Evolutionary conservation across 495 filamentous ascomycete genomes (phyloP).

Genomic region (Trichoderma virens): DNA sequence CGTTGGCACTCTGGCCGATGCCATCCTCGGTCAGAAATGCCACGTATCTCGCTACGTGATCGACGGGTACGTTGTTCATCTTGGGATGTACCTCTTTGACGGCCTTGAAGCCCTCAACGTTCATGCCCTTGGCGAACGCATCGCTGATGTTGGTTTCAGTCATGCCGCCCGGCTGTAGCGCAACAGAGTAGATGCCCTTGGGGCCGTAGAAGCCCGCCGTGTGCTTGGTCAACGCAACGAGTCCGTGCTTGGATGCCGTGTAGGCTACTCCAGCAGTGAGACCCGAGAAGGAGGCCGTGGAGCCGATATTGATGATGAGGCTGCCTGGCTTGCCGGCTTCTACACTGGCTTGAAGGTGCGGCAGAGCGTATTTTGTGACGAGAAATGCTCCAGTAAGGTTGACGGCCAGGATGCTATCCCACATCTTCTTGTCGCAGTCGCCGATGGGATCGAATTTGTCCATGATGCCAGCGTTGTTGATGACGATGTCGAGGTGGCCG

Average conservation of each 20-base stretch:
- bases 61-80: constrained; percentile 17
- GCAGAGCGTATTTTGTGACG: constrained; percentile 44
- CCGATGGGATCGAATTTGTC: constrained; percentile 49
- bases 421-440: constrained; percentile 38
- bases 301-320: constrained; percentile 44
- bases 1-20: constrained; percentile 29
- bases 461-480: constrained; percentile 48
- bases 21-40: constrained; percentile 32
- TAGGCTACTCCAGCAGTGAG: constrained; percentile 44
- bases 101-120: constrained; percentile 35
- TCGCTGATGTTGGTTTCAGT: constrained; percentile 46
- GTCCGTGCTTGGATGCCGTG: constrained; percentile 45
- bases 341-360: constrained; percentile 30
- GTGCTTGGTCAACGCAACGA: constrained; percentile 55
- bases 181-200: constrained; percentile 51
- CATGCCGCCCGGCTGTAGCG: constrained; percentile 51
- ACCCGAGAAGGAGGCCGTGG: constrained; percentile 25
- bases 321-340: constrained; percentile 15
- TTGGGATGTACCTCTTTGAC: constrained; percentile 20
- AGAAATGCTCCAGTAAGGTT: constrained; percentile 55
- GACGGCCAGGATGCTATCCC: constrained; percentile 51
- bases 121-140: constrained; percentile 35
- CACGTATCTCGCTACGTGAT: constrained; percentile 33
- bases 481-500: constrained; percentile 38
- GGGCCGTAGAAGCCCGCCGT: constrained; percentile 51